These are phyloP conservation scores for Salix arbutifolia DNA, from an alignment of 345 rosid species.

Conservation along the genomic window DNA sequence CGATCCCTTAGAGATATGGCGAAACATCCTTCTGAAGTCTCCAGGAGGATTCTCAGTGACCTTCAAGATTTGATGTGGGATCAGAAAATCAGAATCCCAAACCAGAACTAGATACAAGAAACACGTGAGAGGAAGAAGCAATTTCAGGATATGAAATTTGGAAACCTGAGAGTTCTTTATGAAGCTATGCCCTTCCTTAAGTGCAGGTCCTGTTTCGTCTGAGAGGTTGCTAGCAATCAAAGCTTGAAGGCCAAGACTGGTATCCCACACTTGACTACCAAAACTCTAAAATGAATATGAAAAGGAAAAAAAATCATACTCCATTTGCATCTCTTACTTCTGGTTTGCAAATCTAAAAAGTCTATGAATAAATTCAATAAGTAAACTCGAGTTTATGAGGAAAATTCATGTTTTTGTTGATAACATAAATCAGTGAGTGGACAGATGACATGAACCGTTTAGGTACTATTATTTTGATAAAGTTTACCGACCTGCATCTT, in stretches of 20 bases:
- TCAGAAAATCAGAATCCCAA: neutral
- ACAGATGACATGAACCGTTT: too few species aligned
- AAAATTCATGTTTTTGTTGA: too few species aligned
- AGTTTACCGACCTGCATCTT: neutral
- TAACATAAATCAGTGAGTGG: too few species aligned
- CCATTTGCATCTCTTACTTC: too few species aligned
- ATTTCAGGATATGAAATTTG: neutral
- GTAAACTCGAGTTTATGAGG: too few species aligned
- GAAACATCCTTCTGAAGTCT: slow-evolving; percentile 15
- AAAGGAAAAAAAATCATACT: neutral
- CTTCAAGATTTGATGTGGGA: neutral
- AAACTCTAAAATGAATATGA: slow-evolving; percentile 5
- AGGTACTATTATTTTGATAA: neutral
- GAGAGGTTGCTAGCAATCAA: slow-evolving; percentile 8
- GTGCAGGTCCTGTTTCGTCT: slow-evolving; percentile 5
- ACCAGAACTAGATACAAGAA: neutral
- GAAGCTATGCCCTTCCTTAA: slow-evolving; percentile 16
- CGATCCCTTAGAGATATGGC: slow-evolving; percentile 12
- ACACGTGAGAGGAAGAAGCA: neutral
- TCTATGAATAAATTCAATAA: too few species aligned
- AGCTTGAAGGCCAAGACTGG: slow-evolving; percentile 17
- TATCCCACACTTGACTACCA: slow-evolving; percentile 23
- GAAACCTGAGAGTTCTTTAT: slow-evolving; percentile 19
- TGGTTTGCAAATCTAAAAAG: too few species aligned
- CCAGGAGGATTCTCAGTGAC: slow-evolving; percentile 9